phyloP scores from a whole-genome alignment of 441 rosid genomes.

The Kokia cookei region DNA sequence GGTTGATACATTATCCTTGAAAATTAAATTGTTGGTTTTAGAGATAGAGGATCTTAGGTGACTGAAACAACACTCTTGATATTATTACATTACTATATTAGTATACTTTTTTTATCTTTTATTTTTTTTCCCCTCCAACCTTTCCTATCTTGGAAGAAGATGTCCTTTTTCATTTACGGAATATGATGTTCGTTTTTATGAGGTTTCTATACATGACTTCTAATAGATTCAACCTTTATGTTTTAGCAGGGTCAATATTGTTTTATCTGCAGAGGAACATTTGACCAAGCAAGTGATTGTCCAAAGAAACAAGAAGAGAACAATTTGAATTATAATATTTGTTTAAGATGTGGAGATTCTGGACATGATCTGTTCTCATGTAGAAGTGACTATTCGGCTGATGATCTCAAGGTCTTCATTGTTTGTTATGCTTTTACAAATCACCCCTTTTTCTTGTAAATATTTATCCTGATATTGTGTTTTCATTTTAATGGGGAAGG shows the following conservation, averaged over 20 bases:
- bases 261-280: conserved; percentile 8
- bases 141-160: not conserved
- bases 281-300: not conserved
- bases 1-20: not conserved
- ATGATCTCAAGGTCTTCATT: conserved; percentile 33
- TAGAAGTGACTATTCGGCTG: conserved; percentile 16
- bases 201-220: not conserved
- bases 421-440: not conserved
- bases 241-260: conserved; percentile 10
- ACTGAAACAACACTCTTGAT: not conserved
- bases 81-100: not conserved
- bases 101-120: not conserved
- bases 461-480: not conserved
- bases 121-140: not conserved
- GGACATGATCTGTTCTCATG: conserved; percentile 37
- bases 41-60: not conserved
- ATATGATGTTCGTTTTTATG: not conserved
- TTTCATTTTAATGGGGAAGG: not conserved
- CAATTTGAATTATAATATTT: not conserved
- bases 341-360: conserved; percentile 22
- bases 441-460: not conserved
- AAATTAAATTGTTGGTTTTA: not conserved
- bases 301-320: conserved; percentile 4
- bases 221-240: not conserved
- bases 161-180: not conserved